Evolutionary conservation across 2,329 filamentous ascomycete species (phyloP), one percentile per base, ranked within the genome.

Genomic region (Didymosphaeria variabile): DNA sequence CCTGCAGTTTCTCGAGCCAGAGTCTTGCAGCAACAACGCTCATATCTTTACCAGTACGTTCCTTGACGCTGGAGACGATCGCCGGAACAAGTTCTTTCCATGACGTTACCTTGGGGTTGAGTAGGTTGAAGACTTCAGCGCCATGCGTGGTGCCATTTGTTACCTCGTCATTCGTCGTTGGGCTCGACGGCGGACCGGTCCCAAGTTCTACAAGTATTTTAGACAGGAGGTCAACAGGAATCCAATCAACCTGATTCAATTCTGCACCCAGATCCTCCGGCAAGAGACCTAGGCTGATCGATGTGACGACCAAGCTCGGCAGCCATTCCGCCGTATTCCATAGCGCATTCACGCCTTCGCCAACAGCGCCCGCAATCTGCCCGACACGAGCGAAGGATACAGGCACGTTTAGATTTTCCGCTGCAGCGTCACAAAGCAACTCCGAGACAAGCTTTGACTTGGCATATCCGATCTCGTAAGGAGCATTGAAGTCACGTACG

Each of bases 391-490:
- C 57, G 9, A 77, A 65, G 7, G 62, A 67, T 4, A 62, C 64
- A 9, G 63, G 62, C n/a, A 76, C 59, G 3, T 67, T 69, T 3
- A 72, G 50, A 8, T 66, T 58, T 31, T 68, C 58, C 1, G 77
- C 71, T 6, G 77, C 76, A 1, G 55, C 64, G n/a, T 68, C 67
- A 0, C 77, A 63, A 29, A 80, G 75, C 17, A 70, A 63, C 12
- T 71, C 70, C 0, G 77, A 65, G 6, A 80, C 72, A 49, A 77
- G 70, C 58, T 81, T 81, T 10, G 70, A 74, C 52, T 79, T 71
- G 19, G 74, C 78, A 53, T 81, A 81, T 15, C 79, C 79, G 50
- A 76, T 74, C 7, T 71, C 65, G 1, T 76, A 61, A 0, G 76
- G 66, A 15, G 65, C 60, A 15, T 56, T 44, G 52, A 72, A 67